Percentiles rank a stretch among this genome's conserved stretches.
phyloP scores from a whole-genome alignment of 2,329 filamentous ascomycete genomes.

The Volutella citrinella region DNA sequence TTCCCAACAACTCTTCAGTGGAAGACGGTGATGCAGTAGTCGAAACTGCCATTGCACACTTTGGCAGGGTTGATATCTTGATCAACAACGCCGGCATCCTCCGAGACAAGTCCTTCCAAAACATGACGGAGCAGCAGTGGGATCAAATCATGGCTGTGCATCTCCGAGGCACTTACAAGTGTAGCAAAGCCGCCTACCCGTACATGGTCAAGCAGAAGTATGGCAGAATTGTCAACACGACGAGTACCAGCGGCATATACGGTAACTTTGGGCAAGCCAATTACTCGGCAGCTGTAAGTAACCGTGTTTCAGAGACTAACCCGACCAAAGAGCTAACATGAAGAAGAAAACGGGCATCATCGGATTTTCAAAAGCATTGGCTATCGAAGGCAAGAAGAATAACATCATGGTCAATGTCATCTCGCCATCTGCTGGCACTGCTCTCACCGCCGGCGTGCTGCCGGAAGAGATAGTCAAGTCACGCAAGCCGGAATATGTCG shows the following conservation, averaged over 20 bases:
- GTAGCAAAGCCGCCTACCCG: conserved; percentile 96
- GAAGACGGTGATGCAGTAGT: conserved; percentile 90
- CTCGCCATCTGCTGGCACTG: conserved; percentile 92
- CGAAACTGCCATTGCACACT: conserved; percentile 89
- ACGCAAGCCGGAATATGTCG: conserved; percentile 98
- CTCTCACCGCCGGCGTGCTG: conserved; percentile 91
- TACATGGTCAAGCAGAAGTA: conserved; percentile 99
- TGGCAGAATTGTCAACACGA: conserved; percentile 93
- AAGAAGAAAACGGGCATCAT: conserved; percentile 88
- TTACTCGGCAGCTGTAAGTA: conserved; percentile 80
- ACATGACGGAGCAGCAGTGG: conserved; percentile 96
- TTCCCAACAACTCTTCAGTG: conserved; percentile 88
- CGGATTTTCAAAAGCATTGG: conserved; percentile 89
- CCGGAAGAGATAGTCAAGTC: conserved; percentile 97
- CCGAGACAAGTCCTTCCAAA: conserved; percentile 94
- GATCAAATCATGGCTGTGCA: conserved; percentile 90
- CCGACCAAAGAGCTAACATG: too few relatives aligned
- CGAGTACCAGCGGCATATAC: conserved; percentile 95
- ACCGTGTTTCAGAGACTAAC: too few relatives aligned
- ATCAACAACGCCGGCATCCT: conserved; percentile 99
- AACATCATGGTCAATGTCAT: conserved; percentile 99
- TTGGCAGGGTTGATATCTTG: conserved; percentile 89
- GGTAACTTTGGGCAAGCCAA: conserved; percentile 99
- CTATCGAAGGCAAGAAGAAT: conserved; percentile 91
- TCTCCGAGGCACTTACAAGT: conserved; percentile 90